A percentile compares a stretch with the other conserved stretches of the same genome.
These are phyloP conservation scores for Skeletonema tropicum DNA, from an alignment of 108 stramenopile genomes.

Conservation along the genomic window DNA sequence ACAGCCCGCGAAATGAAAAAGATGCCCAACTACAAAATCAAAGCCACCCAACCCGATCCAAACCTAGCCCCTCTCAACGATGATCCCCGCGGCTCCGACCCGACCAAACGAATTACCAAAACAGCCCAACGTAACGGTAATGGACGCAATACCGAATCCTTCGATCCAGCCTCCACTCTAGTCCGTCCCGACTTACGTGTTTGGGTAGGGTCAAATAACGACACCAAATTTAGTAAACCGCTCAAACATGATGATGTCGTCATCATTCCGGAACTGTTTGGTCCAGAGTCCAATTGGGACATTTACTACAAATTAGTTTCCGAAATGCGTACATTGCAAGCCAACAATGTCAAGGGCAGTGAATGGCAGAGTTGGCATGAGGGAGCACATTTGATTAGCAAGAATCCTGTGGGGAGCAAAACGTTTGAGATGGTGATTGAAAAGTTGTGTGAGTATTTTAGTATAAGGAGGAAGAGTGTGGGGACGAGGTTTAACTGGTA, in stretches of 20 bases:
- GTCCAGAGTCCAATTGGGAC: constrained; percentile 69
- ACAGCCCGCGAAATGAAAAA: not conserved
- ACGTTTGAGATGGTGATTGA: constrained; percentile 70
- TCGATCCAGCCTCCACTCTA: constrained; percentile 76
- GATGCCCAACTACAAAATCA: not conserved
- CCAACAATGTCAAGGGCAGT: constrained; percentile 24
- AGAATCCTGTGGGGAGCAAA: constrained; percentile 64
- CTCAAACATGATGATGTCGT: constrained; percentile 87
- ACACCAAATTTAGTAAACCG: constrained; percentile 27
- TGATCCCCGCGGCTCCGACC: constrained; percentile 62
- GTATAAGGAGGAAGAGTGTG: constrained; percentile 49
- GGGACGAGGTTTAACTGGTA: constrained; percentile 91
- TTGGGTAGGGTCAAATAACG: constrained; percentile 37
- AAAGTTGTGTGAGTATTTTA: constrained; percentile 76
- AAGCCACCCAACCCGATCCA: not conserved
- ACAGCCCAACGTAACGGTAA: constrained; percentile 51
- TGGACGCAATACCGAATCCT: constrained; percentile 73
- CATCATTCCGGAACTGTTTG: constrained; percentile 89
- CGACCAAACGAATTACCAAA: constrained; percentile 56
- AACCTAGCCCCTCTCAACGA: constrained; percentile 12
- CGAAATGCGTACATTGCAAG: constrained; percentile 72
- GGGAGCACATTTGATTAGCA: constrained; percentile 82
- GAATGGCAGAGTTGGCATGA: constrained; percentile 88
- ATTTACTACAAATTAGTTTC: constrained; percentile 78
- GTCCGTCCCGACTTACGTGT: constrained; percentile 78